Base-by-base conservation (phyloP, 2,329 filamentous ascomycete genomes). In the Sporothrix mexicana region DNA sequence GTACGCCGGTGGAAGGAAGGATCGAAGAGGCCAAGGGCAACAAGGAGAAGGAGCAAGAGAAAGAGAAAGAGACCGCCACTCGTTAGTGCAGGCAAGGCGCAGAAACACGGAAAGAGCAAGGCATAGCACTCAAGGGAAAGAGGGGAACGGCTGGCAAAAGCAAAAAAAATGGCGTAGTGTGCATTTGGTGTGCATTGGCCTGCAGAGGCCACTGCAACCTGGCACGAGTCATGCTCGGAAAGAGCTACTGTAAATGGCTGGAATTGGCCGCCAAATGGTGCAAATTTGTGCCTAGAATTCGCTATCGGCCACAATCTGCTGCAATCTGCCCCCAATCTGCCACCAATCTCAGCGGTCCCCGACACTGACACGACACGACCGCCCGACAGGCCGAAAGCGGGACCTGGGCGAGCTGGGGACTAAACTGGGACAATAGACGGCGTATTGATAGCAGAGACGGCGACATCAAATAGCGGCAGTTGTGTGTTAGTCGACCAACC, bases 151-250 rank as follows among this genome's bases (percentile, higher is more conserved):
- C 30, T 36, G 30, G 30, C 30, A 36, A 36, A 36, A 36, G 45
- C 45, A 47, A 9, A 23, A 55, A 55, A 55, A 20, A 55, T 9
- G 53, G 53, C 30, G 23, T 57, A 57, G n/a, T 13, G 61, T 47
- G 61, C 61, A 25, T 66, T 36, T 36, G 30, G 30, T 36, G 30
- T 36, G 30, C 30, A 36, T 36, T 36, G 30, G 30, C 30, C 30
- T 36, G 41, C 36, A 25, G 25, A 36, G 7, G 30, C 30, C 30
- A 36, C 61, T 47, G 41, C 7, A 13, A 51, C 23, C 45, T 36
- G 47, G 45, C 66, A 68, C 66, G 66, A 68, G 66, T 68, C 66
- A 53, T 68, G 66, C 47, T 55, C 47, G 47, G 66, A 36, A 36
- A 49, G 25, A 23, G 47, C 66, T 36, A 25, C 47, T 36, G 25